Base-by-base conservation (phyloP, 2,329 filamentous ascomycete genomes). In the Penicillium sp. region DNA sequence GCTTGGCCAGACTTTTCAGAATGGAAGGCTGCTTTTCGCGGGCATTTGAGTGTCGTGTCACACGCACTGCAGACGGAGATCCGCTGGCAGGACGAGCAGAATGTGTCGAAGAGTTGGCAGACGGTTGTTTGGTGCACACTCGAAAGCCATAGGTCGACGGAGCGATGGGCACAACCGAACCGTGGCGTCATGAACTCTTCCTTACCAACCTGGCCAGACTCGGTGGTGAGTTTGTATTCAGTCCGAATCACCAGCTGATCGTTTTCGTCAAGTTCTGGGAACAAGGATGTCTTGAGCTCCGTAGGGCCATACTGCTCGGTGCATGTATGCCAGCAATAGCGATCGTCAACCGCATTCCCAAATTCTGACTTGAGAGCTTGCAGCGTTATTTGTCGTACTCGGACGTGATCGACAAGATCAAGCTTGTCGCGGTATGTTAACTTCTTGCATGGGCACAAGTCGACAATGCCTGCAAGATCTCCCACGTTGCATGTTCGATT, bases 361-460 rank as follows among this genome's bases (percentile, higher is more conserved):
- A 72, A 71, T 29, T 71, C 59, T 3, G 56, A 55, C 7, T 59
- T 55, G 27, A 74, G 51, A 22, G 63, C 57, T 16, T 55, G 52
- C 10, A 71, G 48, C 0, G 71, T 56, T 29, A 59, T 62, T 50
- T 67, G 63, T 5, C 71, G 66, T 41, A 69, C 55, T 36, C 64
- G 63, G 29, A 74, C 41, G 11, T 71, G 61, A n/a, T 73, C 66
- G 6, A 68, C 51, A 3, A 75, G 64, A 16, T 74, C 67, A 41
- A 69, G 47, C 50, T 72, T 75, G 52, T 74, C 72, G 5, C 65
- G 68, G 53, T 70, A 74, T 0, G 72, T 75, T 52, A 75, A 50
- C 55, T 75, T 75, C 48, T 69, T 72, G 67, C 72, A 75, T 9
- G 72, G 72, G 47, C 72, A 75, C 27, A 75, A 48, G 39, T 75